Percentiles rank a stretch among this genome's conserved stretches.
Evolutionary conservation across 192 early-diverging fungal genomes (phyloP).

Genomic region (Mycoemilia scoparia): DNA sequence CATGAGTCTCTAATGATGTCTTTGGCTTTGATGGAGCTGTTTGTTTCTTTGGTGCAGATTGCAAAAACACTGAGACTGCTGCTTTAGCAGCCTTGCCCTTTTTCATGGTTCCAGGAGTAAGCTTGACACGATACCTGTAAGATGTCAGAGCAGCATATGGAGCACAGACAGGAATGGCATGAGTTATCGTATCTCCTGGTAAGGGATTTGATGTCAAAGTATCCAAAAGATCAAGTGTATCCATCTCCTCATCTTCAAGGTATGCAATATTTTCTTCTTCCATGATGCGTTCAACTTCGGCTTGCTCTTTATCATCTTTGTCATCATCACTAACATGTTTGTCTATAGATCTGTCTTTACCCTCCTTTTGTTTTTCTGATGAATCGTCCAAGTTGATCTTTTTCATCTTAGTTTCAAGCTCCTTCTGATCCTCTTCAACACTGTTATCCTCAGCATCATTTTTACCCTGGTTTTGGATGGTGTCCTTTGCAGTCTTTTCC

Average conservation of each 20-base stretch:
- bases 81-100: conserved; percentile 70
- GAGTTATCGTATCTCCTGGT: conserved; percentile 56
- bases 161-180: conserved; percentile 84
- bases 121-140: conserved; percentile 90
- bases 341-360: conserved; percentile 6
- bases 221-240: conserved; percentile 49
- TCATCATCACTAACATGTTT: background rate
- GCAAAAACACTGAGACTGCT: conserved; percentile 24
- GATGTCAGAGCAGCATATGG: conserved; percentile 70
- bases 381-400: no score
- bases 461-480: no score
- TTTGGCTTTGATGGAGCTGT: conserved; percentile 7
- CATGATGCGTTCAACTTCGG: conserved; percentile 3
- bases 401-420: no score
- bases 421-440: background rate
- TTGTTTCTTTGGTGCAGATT: conserved; percentile 14
- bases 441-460: background rate
- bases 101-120: conserved; percentile 77
- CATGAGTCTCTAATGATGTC: background rate
- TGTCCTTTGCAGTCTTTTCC: conserved; percentile 15
- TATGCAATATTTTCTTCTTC: conserved; percentile 19
- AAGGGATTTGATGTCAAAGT: conserved; percentile 62
- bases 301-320: background rate
- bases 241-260: conserved; percentile 8
- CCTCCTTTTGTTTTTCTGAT: no score